Conservation (phyloP, 139 green algal genomes). For the Coelastrella sp. region DNA sequence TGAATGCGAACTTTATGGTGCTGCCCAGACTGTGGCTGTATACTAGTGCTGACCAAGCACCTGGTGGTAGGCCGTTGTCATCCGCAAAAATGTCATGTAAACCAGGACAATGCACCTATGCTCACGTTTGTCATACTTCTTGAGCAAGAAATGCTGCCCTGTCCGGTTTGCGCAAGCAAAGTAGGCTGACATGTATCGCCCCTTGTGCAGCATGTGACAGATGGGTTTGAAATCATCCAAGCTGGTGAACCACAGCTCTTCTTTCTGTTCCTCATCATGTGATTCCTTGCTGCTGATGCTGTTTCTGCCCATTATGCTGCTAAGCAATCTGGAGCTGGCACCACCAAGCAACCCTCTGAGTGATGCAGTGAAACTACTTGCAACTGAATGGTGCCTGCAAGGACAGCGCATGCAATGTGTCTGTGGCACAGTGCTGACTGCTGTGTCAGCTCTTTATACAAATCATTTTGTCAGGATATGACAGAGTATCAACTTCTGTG, state of each 20-base stretch:
- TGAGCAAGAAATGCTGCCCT: slow-evolving; percentile 63
- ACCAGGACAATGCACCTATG: neutral
- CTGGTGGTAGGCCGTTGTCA: too few species aligned
- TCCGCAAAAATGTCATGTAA: neutral
- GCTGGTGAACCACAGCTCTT: slow-evolving; percentile 58
- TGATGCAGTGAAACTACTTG: slow-evolving; percentile 25
- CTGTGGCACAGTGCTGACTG: too few species aligned
- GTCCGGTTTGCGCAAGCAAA: slow-evolving; percentile 60
- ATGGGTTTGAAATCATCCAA: slow-evolving; percentile 64
- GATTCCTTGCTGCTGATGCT: neutral
- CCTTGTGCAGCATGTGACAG: slow-evolving; percentile 58
- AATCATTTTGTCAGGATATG: too few species aligned
- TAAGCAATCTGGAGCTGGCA: slow-evolving; percentile 33
- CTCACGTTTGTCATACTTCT: slow-evolving; percentile 65
- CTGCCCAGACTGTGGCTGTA: too few species aligned
- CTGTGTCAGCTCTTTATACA: too few species aligned
- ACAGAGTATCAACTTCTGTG: too few species aligned
- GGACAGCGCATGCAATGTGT: neutral
- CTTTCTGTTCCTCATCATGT: slow-evolving; percentile 17
- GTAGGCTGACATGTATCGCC: slow-evolving; percentile 49
- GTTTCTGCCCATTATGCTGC: neutral
- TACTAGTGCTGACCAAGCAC: too few species aligned
- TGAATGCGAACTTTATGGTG: too few species aligned
- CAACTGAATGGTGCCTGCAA: neutral
- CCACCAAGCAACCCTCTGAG: slow-evolving; percentile 41